Percentiles rank a stretch among this genome's conserved stretches.
Conservation (phyloP, 2,329 filamentous ascomycete genomes). For the Sporothrix dimorphospora region DNA sequence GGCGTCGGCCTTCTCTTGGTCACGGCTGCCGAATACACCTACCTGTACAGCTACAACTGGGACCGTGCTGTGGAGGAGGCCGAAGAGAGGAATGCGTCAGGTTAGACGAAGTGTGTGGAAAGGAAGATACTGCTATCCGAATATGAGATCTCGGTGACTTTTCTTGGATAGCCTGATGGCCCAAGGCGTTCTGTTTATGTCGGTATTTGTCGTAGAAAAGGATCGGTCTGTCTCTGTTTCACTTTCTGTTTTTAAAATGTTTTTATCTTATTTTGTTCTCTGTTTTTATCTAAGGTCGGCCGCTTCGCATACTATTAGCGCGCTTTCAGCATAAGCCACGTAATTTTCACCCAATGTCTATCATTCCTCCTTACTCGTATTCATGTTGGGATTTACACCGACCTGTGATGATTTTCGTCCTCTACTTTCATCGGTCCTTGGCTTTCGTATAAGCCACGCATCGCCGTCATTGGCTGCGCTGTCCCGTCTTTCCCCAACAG, state of each 20-base stretch:
- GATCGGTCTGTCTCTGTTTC: neutral
- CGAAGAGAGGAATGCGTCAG: constrained; percentile 50
- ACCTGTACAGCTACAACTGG: constrained; percentile 58
- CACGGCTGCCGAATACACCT: constrained; percentile 57
- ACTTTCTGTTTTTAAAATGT: neutral
- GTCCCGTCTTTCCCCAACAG: constrained; percentile 14
- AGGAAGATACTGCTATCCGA: neutral
- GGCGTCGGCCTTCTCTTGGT: constrained; percentile 70
- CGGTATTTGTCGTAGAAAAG: neutral
- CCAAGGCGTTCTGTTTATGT: neutral
- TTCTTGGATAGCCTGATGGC: neutral
- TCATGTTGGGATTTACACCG: neutral
- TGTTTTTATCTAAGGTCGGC: neutral
- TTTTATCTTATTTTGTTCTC: neutral
- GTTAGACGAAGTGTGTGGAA: constrained; percentile 28
- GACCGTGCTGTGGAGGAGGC: constrained; percentile 57
- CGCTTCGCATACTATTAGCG: neutral
- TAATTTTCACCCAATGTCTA: neutral
- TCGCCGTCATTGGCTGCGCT: neutral
- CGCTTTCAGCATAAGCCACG: neutral
- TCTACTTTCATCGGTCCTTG: neutral
- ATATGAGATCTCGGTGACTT: neutral
- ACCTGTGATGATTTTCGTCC: neutral
- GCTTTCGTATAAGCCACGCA: constrained; percentile 15
- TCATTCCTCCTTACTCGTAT: neutral